Base-by-base conservation (phyloP, 2,329 filamentous ascomycete species). In the Alternaria angustiovoidea region DNA sequence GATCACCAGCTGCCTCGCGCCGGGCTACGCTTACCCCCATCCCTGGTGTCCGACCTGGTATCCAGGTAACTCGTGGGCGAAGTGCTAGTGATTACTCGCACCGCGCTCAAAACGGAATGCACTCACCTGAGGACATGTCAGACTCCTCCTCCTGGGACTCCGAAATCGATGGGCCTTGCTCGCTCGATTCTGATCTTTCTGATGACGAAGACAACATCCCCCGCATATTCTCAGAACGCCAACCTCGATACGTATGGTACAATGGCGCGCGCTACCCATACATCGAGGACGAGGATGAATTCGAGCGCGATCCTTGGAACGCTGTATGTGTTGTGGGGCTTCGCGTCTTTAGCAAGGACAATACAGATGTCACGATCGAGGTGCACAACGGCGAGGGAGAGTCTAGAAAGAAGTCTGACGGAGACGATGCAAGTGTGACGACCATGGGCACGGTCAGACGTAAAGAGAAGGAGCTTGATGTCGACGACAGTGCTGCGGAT, bases 251-350 rank as follows among this genome's bases (percentile, higher is more conserved):
- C 48, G 62, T 67, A 11, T 65, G 67, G 46, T 65, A 73, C 36
- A 66, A 70, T 12, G 59, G 62, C 6, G 59, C 66, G 14, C 67
- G 72, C 32, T 66, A 69, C 36, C 70, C 66, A 2, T 63, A 69
- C 28, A 57, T 75, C 7, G 73, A 75, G 5, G 79, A 80, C 1
- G 76, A 80, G 44, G 80, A 81, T 28, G 79, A 83, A 36, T 82
- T 83, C 53, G 79, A 78, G 42, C 77, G 79, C 18, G 82, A 85
- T 61, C 85, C 85, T 0, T 89, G 87, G 87, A 87, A 88, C 66
- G 87, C 87, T 0, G 81, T 88, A 1, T 87, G 85, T 62, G 85
- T 88, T 16, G 81, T 88, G 5, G 87, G 87, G 0, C 72, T 89
- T 30, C 79, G 85, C 6, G 86, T 89, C 0, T 88, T 87, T 67